Conservation (phyloP, 148 eudicot species). For the Diospyros lotus region DNA sequence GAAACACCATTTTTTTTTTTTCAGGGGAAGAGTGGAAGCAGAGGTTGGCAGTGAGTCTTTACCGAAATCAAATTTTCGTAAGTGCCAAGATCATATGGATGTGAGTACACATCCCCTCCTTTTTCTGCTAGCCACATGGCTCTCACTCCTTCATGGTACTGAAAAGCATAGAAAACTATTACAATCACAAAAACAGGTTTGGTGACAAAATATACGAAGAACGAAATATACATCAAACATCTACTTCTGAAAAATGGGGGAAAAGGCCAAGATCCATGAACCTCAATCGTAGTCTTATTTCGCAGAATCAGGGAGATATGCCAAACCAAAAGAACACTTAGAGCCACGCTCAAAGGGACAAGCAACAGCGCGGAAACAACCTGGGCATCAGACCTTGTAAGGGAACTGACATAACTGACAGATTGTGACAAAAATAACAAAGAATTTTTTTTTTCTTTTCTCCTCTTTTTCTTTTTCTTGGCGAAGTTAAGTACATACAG, state of each 20-base stretch:
- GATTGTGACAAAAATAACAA: neutral
- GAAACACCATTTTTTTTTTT: neutral
- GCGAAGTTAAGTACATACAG: neutral
- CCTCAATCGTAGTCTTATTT: conserved; percentile 98
- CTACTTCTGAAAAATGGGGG: no score
- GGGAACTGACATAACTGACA: conserved; percentile 7
- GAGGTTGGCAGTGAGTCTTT: conserved; percentile 5
- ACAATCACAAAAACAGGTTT: neutral
- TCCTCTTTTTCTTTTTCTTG: no score
- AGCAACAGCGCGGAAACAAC: conserved; percentile 67
- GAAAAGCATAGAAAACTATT: conserved; percentile 8
- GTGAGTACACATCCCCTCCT: conserved; percentile 82
- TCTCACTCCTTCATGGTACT: conserved; percentile 98
- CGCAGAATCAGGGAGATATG: conserved; percentile 73
- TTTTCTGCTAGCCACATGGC: conserved; percentile 98
- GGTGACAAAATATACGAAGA: neutral
- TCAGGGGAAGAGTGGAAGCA: neutral
- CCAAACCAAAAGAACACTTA: conserved; percentile 78
- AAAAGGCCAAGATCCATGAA: conserved; percentile 18
- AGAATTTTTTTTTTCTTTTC: no score
- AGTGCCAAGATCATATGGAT: conserved; percentile 92
- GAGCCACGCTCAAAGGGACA: conserved; percentile 64
- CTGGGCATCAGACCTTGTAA: conserved; percentile 35
- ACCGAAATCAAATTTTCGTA: conserved; percentile 73
- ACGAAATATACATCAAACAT: neutral